Base-by-base conservation (phyloP, 192 early-diverging fungal species). In the Backusella tuberculispora region DNA sequence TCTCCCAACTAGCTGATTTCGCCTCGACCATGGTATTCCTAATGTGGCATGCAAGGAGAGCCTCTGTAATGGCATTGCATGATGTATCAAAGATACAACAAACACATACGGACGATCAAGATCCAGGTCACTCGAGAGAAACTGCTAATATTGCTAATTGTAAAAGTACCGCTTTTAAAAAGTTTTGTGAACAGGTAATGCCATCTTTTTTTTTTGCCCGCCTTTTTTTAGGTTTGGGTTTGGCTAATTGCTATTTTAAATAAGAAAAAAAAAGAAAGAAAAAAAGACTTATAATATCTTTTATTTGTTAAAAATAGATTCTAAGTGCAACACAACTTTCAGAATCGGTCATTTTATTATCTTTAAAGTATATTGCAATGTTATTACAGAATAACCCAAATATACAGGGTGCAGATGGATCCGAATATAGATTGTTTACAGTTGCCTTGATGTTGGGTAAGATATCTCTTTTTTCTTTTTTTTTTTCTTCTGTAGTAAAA, bases 11-110 rank as follows among this genome's bases (percentile, higher is more conserved):
- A 14, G 84, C 88, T 21, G 85, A 88, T 40, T 89, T 89, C 75
- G 86, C 84, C 3, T 82, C 88, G 37, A 83, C 85, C 42, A 87
- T 89, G 86, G 82, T 87, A 26, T 86, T 82, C 66, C 83, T 83
- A 40, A 67, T 89, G 42, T 82, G 85, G 74, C 85, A 87, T 71
- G 81, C 81, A 24, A 81, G 85, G 42, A 76, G 82, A 76, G 56
- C 80, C 12, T 77, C 78, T 60, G 75, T 80, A 34, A 72, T 76
- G 67, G 82, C 73, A 43, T 53, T 80, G 15, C 80, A 83, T 45
- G 66, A 71, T 72, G 66, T 67, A 45, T 29, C 17, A 63, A 75
- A 70, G 38, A n/a, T 71, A 26, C 56, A 68, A 50, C 42, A 46
- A 43, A 29, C 15, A 29, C 68, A 60, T 40, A 66, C 38, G 46